Percentiles rank a stretch among this genome's conserved stretches.
phyloP scores from a whole-genome alignment of 208 protist species.

The Vickermania spadyakhi region DNA sequence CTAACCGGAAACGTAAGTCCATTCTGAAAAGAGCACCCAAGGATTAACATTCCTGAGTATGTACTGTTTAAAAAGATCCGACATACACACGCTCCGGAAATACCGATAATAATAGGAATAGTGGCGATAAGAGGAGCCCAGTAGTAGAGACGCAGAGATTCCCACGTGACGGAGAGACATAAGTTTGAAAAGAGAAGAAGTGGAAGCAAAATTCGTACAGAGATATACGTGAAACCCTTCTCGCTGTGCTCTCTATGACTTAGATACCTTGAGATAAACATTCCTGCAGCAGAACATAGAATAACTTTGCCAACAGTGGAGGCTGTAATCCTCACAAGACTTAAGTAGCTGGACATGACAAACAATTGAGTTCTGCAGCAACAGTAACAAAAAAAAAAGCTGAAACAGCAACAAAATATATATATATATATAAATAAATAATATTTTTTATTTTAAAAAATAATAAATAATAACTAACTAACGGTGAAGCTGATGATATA shows the following conservation, averaged over 20 bases:
- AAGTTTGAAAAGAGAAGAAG: constrained; percentile 64
- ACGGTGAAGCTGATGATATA: too few relatives aligned
- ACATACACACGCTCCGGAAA: constrained; percentile 14
- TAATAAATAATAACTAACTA: too few relatives aligned
- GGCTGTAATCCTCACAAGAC: constrained; percentile 36
- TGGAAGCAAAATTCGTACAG: constrained; percentile 50
- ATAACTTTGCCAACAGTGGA: constrained; percentile 56
- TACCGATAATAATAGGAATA: constrained; percentile 31
- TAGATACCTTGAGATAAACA: constrained; percentile 41
- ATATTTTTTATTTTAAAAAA: too few relatives aligned
- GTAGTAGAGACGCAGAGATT: constrained; percentile 33
- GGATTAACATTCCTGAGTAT: constrained; percentile 41
- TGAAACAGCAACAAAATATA: too few relatives aligned
- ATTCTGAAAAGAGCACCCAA: constrained; percentile 66
- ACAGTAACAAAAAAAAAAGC: too few relatives aligned
- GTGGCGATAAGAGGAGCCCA: constrained; percentile 44
- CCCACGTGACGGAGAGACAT: constrained; percentile 47
- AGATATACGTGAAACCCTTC: constrained; percentile 49
- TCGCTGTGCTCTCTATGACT: constrained; percentile 15
- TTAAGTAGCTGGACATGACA: constrained; percentile 16
- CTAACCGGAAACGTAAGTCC: constrained; percentile 49
- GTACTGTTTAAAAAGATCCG: constrained; percentile 16
- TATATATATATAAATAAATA: too few relatives aligned
- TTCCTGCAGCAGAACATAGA: constrained; percentile 33
- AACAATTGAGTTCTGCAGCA: too few relatives aligned